Conservation (phyloP, 129 eudicot genomes). For the Lonicera japonica region DNA sequence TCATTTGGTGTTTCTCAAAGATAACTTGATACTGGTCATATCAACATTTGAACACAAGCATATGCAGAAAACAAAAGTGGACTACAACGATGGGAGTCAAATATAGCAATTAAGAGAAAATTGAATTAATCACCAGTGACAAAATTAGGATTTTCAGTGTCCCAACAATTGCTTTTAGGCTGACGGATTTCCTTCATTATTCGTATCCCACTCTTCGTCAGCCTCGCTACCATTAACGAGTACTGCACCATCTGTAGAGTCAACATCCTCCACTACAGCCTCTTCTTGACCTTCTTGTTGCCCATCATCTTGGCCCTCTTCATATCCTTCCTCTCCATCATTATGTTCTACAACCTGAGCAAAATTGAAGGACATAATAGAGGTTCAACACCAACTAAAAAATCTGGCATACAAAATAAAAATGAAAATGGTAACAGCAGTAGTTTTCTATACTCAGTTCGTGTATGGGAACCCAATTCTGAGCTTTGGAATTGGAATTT, state of each 20-base stretch:
- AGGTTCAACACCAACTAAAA: constrained; percentile 5
- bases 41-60: neutral
- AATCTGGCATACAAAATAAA: neutral
- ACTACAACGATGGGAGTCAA: constrained; percentile 17
- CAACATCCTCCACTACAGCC: constrained; percentile 75
- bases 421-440: neutral
- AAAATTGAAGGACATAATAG: constrained; percentile 1
- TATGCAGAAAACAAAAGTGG: constrained; percentile 9
- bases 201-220: constrained; percentile 91
- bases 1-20: neutral
- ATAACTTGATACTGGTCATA: neutral
- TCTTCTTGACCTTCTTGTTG: constrained; percentile 66
- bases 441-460: too few species aligned
- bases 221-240: constrained; percentile 85
- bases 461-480: too few species aligned
- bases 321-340: constrained; percentile 42
- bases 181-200: constrained; percentile 78
- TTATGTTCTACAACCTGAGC: constrained; percentile 34
- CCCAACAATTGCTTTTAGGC: constrained; percentile 96
- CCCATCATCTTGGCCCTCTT: constrained; percentile 33
- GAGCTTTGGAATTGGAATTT: too few species aligned
- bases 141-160: constrained; percentile 65
- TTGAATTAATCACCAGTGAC: constrained; percentile 67
- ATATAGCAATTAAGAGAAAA: constrained; percentile 28
- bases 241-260: constrained; percentile 89